Base-by-base conservation (phyloP, 2,329 filamentous ascomycete species). In the Ustulina deusta region DNA sequence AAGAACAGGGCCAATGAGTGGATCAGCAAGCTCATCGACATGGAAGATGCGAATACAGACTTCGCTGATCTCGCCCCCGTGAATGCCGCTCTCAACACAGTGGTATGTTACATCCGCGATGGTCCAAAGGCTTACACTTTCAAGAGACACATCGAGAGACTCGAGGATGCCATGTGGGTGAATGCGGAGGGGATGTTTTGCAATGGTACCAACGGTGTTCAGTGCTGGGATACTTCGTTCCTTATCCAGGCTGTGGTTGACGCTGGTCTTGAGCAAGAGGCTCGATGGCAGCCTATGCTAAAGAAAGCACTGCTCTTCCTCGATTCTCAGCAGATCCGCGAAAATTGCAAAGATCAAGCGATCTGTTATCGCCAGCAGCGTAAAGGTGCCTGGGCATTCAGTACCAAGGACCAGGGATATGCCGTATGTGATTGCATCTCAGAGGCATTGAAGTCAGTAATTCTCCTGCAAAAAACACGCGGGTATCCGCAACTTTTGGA, bases 181-280 rank as follows among this genome's bases (percentile, higher is more conserved):
- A 97, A 97, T 71, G 80, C 90, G 38, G 94, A 97, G 77, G 96
- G 96, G 6, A 93, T 99, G 93, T 85, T 98, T 55, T 91, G 91
- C 80, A 97, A 97, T 74, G 96, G 96, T 42, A 99, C 96, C 9
- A 98, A 99, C 73, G 96, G 96, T n/a, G 94, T 98, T 1, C 96
- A 99, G 79, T 92, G 90, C 71, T 99, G 96, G 96, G 96, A 99
- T 77, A 99, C 96, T 0, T 87, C 94, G 0, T 98, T 98, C 77
- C 83, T 91, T 20, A 93, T 97, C 38, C 94, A 97, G 79, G 91
- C 93, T 0, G 88, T 93, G 6, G 87, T 93, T 60, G 92, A 93
- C 56, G 90, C 93, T 6, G 93, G 92, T 0, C 86, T 97, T 29
- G 90, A 91, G n/a, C 82, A 90, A 34, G 89, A 97, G 55, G 84